Base-by-base conservation (phyloP, 2,329 filamentous ascomycete genomes). In the Biscogniauxia sp. region DNA sequence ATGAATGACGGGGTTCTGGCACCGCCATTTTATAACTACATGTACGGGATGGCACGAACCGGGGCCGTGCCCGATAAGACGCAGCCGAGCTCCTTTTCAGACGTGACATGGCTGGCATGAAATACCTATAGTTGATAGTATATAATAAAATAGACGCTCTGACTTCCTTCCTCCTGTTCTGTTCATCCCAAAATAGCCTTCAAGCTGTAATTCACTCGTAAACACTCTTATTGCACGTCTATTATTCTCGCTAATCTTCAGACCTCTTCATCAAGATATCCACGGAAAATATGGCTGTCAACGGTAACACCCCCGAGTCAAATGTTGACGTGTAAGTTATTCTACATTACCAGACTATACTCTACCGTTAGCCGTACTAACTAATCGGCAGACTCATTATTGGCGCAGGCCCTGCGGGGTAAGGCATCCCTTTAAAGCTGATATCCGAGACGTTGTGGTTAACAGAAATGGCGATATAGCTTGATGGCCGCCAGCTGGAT, bases 401-500 rank as follows among this genome's bases (percentile, higher is more conserved):
- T 54, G 69, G 69, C 45, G 69, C 68, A 9, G 73, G 73, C 2
- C 73, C 73, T 7, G 69, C 72, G 32, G 72, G 73, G 63, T 71
- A 66, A 60, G 66, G 63, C 28, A 4, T 28, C 23, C 23, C 17
- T 45, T 45, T 45, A 5, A n/a, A 45, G n/a, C 11, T 45, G n/a
- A 45, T 13, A 45, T n/a, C 2, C 64, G 23, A 15, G 28, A 53
- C 7, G 45, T 60, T 20, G 9, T 50, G 17, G 19, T 19, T 51
- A 7, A 51, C 50, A 13, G 19, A 6, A 2, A 8, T 51, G 50
- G 50, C 50, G 41, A 26, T 20, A 51, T 45, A 72, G 77, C 52
- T 64, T 80, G 51, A 80, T 82, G 78, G 69, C 78, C 19, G 77
- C 78, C 1, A 60, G 72, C 20, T 80, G 78, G 76, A 74, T 80